Base-by-base conservation (phyloP, 2,329 filamentous ascomycete species). In the Tolypocladium album region DNA sequence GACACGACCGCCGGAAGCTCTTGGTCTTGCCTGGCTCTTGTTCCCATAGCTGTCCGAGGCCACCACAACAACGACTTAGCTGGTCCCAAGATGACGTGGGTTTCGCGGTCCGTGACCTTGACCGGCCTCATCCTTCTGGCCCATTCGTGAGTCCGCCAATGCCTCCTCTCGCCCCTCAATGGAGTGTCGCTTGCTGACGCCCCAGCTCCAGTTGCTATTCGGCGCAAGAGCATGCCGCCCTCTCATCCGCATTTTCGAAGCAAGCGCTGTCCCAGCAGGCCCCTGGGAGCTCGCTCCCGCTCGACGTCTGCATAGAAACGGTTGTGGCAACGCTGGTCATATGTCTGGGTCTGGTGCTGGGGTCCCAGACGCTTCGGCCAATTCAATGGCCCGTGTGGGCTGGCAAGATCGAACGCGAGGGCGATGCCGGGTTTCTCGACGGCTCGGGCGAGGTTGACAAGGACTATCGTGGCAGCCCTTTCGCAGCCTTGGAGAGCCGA, bases 221-320 rank as follows among this genome's bases (percentile, higher is more conserved):
- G 58, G 92, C 92, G 55, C 89, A 96, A 75, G 94, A 99, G 77
- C 90, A 96, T 76, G 88, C 90, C 8, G 81, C 86, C 27, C 83
- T 96, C 57, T 84, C 87, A 66, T 83, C 87, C 60, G 78, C 79
- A 40, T 73, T 79, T 58, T 71, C 77, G 52, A 75, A 78, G 38
- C 71, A 79, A 50, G 68, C 77, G 4, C 69, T 76, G 34, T 72
- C 80, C 4, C 74, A 78, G 38, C 68, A 75, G 24, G 69, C 76
- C 17, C 67, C 76, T 3, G 65, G 73, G 58, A 69, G 74, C 60
- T 77, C 82, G 20, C 81, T 97, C 1, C 93, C 94, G 0, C 76
- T 89, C 63, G 94, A 99, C 70, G 95, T 99, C 67, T 85, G 86
- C 43, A 82, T 96, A 66, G 94, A 99, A 75, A 92, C 92, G 1